phyloP scores from a whole-genome alignment of 306 rosid species.

The Vicia faba region DNA sequence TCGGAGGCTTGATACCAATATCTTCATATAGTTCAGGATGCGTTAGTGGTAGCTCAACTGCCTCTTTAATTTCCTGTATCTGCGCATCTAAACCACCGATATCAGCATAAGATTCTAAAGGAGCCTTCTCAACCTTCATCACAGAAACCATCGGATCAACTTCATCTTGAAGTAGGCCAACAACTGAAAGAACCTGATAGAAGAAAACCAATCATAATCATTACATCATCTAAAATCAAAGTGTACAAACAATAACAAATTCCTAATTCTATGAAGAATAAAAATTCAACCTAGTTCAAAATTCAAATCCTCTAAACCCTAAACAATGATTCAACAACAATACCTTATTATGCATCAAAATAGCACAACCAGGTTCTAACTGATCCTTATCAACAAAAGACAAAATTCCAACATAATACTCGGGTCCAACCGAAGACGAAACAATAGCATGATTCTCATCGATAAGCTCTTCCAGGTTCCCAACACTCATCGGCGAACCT shows the following conservation, averaged over 20 bases:
- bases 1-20: conserved; percentile 97
- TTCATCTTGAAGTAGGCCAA: conserved; percentile 98
- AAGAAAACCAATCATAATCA: conserved; percentile 6
- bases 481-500: conserved; percentile 98
- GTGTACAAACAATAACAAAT: conserved; percentile 4
- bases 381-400: conserved; percentile 98
- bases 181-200: conserved; percentile 90
- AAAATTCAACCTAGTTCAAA: neutral
- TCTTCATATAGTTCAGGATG: conserved; percentile 98
- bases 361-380: conserved; percentile 95
- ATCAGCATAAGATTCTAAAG: conserved; percentile 95
- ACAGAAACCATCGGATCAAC: conserved; percentile 95
- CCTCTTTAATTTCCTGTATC: conserved; percentile 97
- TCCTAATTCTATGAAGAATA: neutral
- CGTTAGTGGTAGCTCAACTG: conserved; percentile 93
- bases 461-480: conserved; percentile 91
- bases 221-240: conserved; percentile 25
- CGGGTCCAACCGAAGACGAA: conserved; percentile 95
- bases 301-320: conserved; percentile 15
- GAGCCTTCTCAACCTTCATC: conserved; percentile 95
- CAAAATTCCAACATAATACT: conserved; percentile 89
- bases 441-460: conserved; percentile 98
- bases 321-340: neutral
- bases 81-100: conserved; percentile 98
- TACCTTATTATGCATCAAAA: conserved; percentile 98